Percentiles rank a stretch among this genome's conserved stretches.
phyloP scores from a whole-genome alignment of 2,329 filamentous ascomycete genomes.

The Cordyceps farinosa region DNA sequence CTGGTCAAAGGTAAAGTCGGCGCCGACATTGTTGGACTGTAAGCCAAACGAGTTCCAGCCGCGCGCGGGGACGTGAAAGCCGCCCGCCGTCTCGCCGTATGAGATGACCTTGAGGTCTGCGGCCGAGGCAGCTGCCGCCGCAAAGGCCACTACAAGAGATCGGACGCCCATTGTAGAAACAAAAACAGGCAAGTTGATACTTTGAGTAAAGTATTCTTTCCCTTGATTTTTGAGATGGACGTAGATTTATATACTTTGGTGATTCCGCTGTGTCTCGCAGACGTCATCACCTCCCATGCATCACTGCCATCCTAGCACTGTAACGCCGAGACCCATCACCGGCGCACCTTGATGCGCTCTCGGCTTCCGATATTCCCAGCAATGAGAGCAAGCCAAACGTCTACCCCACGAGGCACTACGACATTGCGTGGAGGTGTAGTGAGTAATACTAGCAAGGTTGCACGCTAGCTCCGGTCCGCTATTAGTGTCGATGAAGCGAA shows the following conservation, averaged over 20 bases:
- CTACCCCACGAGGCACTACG: constrained; percentile 1
- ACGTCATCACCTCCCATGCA: neutral
- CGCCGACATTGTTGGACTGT: constrained; percentile 19
- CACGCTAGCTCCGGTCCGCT: too few relatives aligned
- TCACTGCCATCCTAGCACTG: too few relatives aligned
- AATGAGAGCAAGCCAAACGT: neutral
- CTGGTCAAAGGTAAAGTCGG: constrained; percentile 20
- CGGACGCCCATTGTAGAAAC: neutral
- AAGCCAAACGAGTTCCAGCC: constrained; percentile 24
- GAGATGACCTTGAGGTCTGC: constrained; percentile 20
- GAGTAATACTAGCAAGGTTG: neutral
- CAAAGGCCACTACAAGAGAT: constrained; percentile 11
- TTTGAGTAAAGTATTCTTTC: too few relatives aligned
- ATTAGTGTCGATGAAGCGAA: too few relatives aligned
- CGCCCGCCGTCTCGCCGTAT: constrained; percentile 20
- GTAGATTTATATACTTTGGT: neutral
- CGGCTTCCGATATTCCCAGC: neutral
- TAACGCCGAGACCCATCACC: neutral
- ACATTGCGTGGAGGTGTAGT: neutral
- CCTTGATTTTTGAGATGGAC: neutral
- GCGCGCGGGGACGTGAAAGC: constrained; percentile 19
- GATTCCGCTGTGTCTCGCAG: neutral
- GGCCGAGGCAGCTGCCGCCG: constrained; percentile 10
- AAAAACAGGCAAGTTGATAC: too few relatives aligned
- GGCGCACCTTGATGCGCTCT: neutral